phyloP scores from a whole-genome alignment of 2,329 filamentous ascomycete species.

The Clonostachys chloroleuca region DNA sequence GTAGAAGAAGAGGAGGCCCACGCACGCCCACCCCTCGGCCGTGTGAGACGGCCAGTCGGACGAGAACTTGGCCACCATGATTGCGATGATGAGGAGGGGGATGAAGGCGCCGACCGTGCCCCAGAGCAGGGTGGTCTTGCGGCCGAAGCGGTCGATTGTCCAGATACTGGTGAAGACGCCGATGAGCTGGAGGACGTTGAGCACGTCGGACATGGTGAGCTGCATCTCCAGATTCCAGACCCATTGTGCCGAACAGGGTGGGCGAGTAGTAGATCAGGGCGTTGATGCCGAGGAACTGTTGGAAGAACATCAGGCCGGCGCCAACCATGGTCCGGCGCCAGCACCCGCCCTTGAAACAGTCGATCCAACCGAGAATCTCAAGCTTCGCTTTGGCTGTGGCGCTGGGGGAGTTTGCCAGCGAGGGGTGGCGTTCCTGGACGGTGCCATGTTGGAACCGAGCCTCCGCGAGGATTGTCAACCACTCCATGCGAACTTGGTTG shows the following conservation, averaged over 20 bases:
- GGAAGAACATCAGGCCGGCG: conserved; percentile 32
- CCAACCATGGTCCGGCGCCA: conserved; percentile 33
- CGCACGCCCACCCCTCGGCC: conserved; percentile 16
- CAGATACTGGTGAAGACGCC: conserved; percentile 11
- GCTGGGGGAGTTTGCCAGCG: conserved; percentile 3
- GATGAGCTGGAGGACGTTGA: conserved; percentile 37
- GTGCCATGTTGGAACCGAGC: conserved; percentile 2
- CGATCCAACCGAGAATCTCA: conserved; percentile 37
- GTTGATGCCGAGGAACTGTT: conserved; percentile 26
- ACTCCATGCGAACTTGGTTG: conserved; percentile 8
- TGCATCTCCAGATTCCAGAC: conserved; percentile 22
- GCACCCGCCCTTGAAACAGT: conserved; percentile 39
- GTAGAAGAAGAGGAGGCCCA: conserved; percentile 38
- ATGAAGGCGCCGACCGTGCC: conserved; percentile 36
- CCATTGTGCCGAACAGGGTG: conserved; percentile 31
- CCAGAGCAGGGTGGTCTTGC: conserved; percentile 33
- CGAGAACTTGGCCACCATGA: conserved; percentile 14
- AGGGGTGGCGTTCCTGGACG: conserved; percentile 28
- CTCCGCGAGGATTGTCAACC: conserved; percentile 9
- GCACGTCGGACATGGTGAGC: conserved; percentile 31
- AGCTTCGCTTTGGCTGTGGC: conserved; percentile 14
- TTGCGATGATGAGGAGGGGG: conserved; percentile 15
- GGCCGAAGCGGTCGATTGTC: conserved; percentile 38
- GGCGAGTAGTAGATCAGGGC: conserved; percentile 41
- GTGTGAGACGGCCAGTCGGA: conserved; percentile 14